Base-by-base conservation (phyloP, 2,329 filamentous ascomycete species). In the Microascus cirrosus region DNA sequence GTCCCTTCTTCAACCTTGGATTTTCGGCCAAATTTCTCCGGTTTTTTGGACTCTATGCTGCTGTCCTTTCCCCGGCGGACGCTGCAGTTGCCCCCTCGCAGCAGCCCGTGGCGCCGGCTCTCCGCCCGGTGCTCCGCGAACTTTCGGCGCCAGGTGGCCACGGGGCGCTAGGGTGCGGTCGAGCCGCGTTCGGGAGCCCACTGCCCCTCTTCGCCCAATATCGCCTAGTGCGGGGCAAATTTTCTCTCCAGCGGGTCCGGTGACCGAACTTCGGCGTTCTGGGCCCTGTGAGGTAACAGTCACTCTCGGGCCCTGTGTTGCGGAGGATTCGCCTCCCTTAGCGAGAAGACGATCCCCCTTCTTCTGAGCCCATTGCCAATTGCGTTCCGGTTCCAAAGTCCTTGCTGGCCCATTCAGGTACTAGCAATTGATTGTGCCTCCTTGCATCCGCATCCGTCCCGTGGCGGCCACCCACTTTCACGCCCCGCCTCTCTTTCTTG, bases 161-260 rank as follows among this genome's bases (percentile, higher is more conserved):
- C 39, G n/a, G 39, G 39, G 39, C 39, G 39, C 39, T 45, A 45
- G 39, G 15, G 39, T 15, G 15, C 39, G n/a, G 39, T 45, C 15
- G 39, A n/a, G 15, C 15, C 18, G 39, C 39, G 39, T 6, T 45
- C 15, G 39, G 39, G 39, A 45, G 15, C 39, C 15, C 15, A 18
- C 39, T 45, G 39, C 39, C 39, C 39, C 39, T 45, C 39, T 48
- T 39, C 36, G 28, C 48, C 55, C 32, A 18, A 35, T 34, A 15
- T 51, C 24, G 28, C 39, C 42, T 56, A 56, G 55, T 56, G 55
- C 55, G 55, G 55, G 55, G 55, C 55, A 56, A 56, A 56, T 51
- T 56, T 56, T 56, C 25, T 15, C 36, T n/a, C 24, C 28, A 32
- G 8, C 36, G 28, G 7, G 45, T 57, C 48, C 22, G 55, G 28